A percentile compares a stretch with the other conserved stretches of the same genome.
Evolutionary conservation across 164 flowering plant species (phyloP).

Genomic region (Chloranthus sessilifolius): DNA sequence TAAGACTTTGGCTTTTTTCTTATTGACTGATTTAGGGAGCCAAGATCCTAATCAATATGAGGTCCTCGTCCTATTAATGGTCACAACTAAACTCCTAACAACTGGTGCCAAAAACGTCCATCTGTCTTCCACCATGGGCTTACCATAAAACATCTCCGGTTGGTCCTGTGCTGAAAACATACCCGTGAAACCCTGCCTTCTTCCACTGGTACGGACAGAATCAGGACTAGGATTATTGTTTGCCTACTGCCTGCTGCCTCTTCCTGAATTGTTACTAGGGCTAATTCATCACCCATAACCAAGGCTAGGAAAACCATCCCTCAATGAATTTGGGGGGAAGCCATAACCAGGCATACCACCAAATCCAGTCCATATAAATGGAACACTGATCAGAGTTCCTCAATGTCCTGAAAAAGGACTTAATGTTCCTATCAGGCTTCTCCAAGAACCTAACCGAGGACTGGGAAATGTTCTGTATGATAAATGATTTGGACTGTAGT

Average conservation of each 20-base stretch:
- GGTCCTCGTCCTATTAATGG: background rate
- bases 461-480: slow-evolving; percentile 13
- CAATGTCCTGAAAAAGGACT: slow-evolving; percentile 15
- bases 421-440: slow-evolving; percentile 15
- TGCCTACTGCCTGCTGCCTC: slow-evolving; percentile 17
- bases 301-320: slow-evolving; percentile 21
- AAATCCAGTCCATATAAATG: slow-evolving; percentile 20
- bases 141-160: slow-evolving; percentile 38
- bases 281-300: slow-evolving; percentile 22
- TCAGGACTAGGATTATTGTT: slow-evolving; percentile 21
- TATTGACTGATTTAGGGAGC: slow-evolving; percentile 41
- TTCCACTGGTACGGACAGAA: slow-evolving; percentile 1
- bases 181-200: slow-evolving; percentile 20
- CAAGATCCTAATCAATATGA: slow-evolving; percentile 21
- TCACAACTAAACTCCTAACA: slow-evolving; percentile 20
- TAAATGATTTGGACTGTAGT: slow-evolving; percentile 17
- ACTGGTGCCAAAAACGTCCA: slow-evolving; percentile 62
- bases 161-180: slow-evolving; percentile 26
- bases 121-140: slow-evolving; percentile 81
- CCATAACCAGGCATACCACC: slow-evolving; percentile 9
- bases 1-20: slow-evolving; percentile 32
- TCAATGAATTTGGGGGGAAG: slow-evolving; percentile 17
- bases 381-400: slow-evolving; percentile 7
- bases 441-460: slow-evolving; percentile 5
- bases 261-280: slow-evolving; percentile 22